Evolutionary conservation across 2,329 filamentous ascomycete genomes (phyloP).

Genomic region (Trichocomaceae sp.): DNA sequence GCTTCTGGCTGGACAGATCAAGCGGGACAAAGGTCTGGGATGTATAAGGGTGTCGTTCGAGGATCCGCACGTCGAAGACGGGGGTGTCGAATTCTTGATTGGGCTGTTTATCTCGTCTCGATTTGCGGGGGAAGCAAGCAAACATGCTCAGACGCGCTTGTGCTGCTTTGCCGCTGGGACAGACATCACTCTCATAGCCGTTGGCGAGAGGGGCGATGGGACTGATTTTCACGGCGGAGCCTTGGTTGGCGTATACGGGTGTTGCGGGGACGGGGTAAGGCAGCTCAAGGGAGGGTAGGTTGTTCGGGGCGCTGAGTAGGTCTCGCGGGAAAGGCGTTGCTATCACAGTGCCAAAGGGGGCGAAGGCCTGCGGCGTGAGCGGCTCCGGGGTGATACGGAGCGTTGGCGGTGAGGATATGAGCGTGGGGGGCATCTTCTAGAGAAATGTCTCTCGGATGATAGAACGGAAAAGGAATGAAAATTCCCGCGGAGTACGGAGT

Average conservation of each 20-base stretch:
- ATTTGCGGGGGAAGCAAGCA: slow-evolving; percentile 63
- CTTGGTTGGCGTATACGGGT: slow-evolving; percentile 70
- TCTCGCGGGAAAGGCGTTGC: slow-evolving; percentile 59
- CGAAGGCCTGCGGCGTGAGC: slow-evolving; percentile 64
- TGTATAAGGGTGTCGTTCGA: slow-evolving; percentile 91
- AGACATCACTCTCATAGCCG: slow-evolving; percentile 52
- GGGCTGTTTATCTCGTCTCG: slow-evolving; percentile 30
- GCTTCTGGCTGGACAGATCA: slow-evolving; percentile 39
- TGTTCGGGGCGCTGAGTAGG: slow-evolving; percentile 37
- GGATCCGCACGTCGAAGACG: slow-evolving; percentile 61
- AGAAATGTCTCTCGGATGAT: neutral
- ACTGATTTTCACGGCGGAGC: slow-evolving; percentile 78
- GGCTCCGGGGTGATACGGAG: slow-evolving; percentile 52
- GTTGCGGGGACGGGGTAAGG: slow-evolving; percentile 37
- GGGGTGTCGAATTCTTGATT: slow-evolving; percentile 6
- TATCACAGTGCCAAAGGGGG: slow-evolving; percentile 76
- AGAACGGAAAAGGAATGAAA: neutral
- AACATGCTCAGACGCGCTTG: slow-evolving; percentile 79
- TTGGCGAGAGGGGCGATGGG: slow-evolving; percentile 68
- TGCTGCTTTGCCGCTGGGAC: slow-evolving; percentile 35
- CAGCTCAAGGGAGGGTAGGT: slow-evolving; percentile 38
- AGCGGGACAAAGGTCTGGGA: slow-evolving; percentile 89
- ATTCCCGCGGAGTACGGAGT: no score
- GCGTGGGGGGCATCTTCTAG: slow-evolving; percentile 26
- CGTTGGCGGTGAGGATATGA: slow-evolving; percentile 30